Conservation (phyloP, 345 rosid genomes). For the Limnanthes douglasii region DNA sequence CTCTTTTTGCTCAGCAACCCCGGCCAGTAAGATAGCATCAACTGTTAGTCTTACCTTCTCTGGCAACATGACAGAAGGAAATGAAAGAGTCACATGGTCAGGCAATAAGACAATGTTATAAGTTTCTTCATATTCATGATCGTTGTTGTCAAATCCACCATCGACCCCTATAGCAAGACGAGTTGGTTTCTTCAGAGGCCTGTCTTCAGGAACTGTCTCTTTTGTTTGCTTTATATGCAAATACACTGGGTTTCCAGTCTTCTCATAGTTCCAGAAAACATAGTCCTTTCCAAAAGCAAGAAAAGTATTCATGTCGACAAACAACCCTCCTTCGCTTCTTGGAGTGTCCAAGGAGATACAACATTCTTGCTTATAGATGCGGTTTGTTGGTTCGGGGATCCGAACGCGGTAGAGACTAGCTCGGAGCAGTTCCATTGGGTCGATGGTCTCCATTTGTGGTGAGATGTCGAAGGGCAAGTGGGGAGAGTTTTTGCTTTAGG, state of each 20-base stretch:
- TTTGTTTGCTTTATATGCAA: constrained; percentile 67
- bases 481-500: too few species aligned
- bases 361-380: constrained; percentile 95
- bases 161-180: constrained; percentile 87
- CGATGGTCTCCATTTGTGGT: too few species aligned
- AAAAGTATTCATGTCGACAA: constrained; percentile 72
- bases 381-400: constrained; percentile 97
- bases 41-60: constrained; percentile 99
- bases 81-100: constrained; percentile 46
- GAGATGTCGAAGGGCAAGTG: too few species aligned
- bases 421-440: constrained; percentile 83
- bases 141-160: constrained; percentile 91
- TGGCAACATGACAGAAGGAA: constrained; percentile 91
- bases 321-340: constrained; percentile 87
- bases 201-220: constrained; percentile 64
- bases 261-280: constrained; percentile 80
- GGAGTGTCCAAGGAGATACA: constrained; percentile 90
- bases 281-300: constrained; percentile 87
- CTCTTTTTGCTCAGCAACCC: constrained; percentile 79
- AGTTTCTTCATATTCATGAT: constrained; percentile 68
- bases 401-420: constrained; percentile 91
- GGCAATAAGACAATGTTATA: constrained; percentile 65
- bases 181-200: constrained; percentile 85
- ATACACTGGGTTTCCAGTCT: constrained; percentile 87
- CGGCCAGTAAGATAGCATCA: constrained; percentile 61